A percentile compares a stretch with the other conserved stretches of the same genome.
Conservation (phyloP, 805 yeast species). For the Myxozyma lipomycoides region DNA sequence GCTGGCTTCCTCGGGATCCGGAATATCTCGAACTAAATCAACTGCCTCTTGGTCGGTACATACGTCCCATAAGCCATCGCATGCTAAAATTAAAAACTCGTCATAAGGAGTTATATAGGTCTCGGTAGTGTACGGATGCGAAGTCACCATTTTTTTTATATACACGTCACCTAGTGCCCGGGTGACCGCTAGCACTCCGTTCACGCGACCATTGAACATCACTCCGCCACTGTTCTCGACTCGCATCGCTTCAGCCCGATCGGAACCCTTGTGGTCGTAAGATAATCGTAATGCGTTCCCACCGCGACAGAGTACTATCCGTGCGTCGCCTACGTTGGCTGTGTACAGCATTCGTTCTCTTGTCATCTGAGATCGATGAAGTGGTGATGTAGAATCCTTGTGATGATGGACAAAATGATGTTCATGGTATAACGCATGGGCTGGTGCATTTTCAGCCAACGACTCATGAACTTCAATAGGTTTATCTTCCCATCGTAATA, state of each 20-base stretch:
- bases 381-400: neutral
- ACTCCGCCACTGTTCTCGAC: slow-evolving; percentile 79
- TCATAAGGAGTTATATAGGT: slow-evolving; percentile 67
- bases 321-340: slow-evolving; percentile 92
- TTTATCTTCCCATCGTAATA: slow-evolving; percentile 70
- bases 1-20: slow-evolving; percentile 36
- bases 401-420: slow-evolving; percentile 18
- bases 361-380: slow-evolving; percentile 1
- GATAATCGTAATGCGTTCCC: slow-evolving; percentile 74
- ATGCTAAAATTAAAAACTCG: slow-evolving; percentile 81
- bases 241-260: slow-evolving; percentile 68
- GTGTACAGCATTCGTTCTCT: slow-evolving; percentile 69
- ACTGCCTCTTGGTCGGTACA: slow-evolving; percentile 81
- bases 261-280: slow-evolving; percentile 92
- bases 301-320: slow-evolving; percentile 70
- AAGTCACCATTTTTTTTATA: slow-evolving; percentile 83
- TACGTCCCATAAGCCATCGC: slow-evolving; percentile 98
- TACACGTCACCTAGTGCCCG: slow-evolving; percentile 91
- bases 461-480: neutral
- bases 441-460: neutral
- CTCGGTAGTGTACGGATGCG: slow-evolving; percentile 87
- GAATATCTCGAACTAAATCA: slow-evolving; percentile 53
- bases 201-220: slow-evolving; percentile 84
- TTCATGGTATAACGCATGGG: slow-evolving; percentile 17
- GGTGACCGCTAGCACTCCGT: slow-evolving; percentile 93